Percentiles rank a stretch among this genome's conserved stretches.
phyloP scores from a whole-genome alignment of 257 asterid genomes.

The Anisodus acutangulus region DNA sequence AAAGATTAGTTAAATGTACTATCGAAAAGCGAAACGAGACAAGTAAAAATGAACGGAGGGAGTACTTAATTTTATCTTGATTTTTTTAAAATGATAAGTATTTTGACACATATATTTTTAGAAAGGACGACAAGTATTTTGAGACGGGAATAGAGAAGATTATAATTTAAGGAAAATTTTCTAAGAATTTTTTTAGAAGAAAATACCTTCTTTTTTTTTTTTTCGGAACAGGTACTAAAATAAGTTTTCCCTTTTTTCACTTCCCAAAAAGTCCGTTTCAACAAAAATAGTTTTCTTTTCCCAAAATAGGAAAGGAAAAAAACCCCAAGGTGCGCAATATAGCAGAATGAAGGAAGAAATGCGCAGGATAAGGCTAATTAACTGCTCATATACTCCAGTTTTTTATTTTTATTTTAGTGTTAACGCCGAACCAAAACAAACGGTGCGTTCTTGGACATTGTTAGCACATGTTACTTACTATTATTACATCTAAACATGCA shows the following conservation, averaged over 20 bases:
- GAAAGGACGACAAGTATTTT: no score
- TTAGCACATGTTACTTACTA: constrained; percentile 35
- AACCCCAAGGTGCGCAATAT: constrained; percentile 27
- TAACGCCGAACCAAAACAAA: constrained; percentile 27
- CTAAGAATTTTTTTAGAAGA: no score
- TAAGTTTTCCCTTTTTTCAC: no score
- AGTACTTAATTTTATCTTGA: no score
- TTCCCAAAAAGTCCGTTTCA: background rate
- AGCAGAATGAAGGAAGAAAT: constrained; percentile 14
- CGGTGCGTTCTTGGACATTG: constrained; percentile 34
- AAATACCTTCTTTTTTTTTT: background rate
- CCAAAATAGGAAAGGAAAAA: background rate
- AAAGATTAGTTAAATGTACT: no score
- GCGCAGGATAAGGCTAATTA: constrained; percentile 29
- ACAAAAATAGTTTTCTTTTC: background rate
- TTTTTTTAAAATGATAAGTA: no score
- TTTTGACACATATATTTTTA: no score
- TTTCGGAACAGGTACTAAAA: no score
- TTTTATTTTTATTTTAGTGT: constrained; percentile 22
- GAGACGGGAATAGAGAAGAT: background rate
- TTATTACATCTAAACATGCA: constrained; percentile 34
- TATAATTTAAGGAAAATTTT: background rate
- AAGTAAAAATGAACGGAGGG: no score
- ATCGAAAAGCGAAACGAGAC: no score
- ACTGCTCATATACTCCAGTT: constrained; percentile 46